Percentiles rank a stretch among this genome's conserved stretches.
Conservation (phyloP, 441 rosid species). For the Rhodomyrtus psidioides region DNA sequence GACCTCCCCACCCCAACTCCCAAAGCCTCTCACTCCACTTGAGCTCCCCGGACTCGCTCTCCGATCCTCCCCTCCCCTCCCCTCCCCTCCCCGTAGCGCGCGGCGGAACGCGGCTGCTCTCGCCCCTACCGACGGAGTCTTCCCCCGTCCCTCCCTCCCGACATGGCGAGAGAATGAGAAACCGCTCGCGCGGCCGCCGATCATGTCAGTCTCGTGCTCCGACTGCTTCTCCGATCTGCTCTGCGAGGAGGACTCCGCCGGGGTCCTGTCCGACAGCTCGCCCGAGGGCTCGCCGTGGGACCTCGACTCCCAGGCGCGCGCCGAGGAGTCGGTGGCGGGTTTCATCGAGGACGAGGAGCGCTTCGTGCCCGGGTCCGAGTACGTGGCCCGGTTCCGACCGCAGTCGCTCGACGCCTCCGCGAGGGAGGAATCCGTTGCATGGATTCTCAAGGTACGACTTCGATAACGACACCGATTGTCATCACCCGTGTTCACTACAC, state of each 20-base stretch:
- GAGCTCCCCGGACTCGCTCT: not conserved
- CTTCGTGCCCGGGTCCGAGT: constrained; percentile 87
- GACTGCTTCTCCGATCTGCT: constrained; percentile 61
- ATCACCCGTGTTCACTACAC: not conserved
- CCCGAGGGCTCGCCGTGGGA: constrained; percentile 67
- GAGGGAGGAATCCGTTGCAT: constrained; percentile 79
- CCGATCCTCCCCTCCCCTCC: not conserved
- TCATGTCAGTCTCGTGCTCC: constrained; percentile 47
- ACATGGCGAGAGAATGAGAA: constrained; percentile 37
- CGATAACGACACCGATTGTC: not conserved
- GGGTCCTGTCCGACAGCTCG: constrained; percentile 52
- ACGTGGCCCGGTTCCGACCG: constrained; percentile 63
- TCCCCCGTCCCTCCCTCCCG: not conserved
- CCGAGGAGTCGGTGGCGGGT: constrained; percentile 60
- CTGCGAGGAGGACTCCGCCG: constrained; percentile 62
- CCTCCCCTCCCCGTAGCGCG: not conserved
- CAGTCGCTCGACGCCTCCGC: constrained; percentile 73
- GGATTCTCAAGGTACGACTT: constrained; percentile 77
- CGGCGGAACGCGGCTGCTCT: not conserved
- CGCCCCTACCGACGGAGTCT: constrained; percentile 2
- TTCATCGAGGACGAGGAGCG: constrained; percentile 62
- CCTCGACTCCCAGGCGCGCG: constrained; percentile 31
- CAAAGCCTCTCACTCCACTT: no score
- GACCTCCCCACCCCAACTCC: not conserved
- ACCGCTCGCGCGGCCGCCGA: not conserved